Evolutionary conservation across 2,329 filamentous ascomycete species (phyloP).

Genomic region (Colletotrichum plurivorum): DNA sequence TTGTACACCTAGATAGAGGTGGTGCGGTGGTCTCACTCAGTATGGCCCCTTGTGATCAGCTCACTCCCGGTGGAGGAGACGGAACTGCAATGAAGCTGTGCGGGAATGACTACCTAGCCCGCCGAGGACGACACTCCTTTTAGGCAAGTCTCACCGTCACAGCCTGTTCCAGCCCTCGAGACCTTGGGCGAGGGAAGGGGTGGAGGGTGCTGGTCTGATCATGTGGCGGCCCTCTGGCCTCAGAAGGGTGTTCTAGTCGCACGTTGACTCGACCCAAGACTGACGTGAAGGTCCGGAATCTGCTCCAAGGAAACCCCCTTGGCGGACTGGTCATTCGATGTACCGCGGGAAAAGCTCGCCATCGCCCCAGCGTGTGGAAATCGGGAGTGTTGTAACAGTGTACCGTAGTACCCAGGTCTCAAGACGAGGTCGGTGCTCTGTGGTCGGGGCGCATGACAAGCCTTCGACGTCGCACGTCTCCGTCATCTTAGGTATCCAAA

Average conservation of each 20-base stretch:
- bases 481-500: too few relatives aligned
- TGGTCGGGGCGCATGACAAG: too few relatives aligned
- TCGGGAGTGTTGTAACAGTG: constrained; percentile 1
- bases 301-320: neutral
- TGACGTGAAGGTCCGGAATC: constrained; percentile 5
- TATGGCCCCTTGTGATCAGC: constrained; percentile 22
- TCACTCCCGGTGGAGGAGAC: constrained; percentile 2
- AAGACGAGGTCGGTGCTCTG: too few relatives aligned
- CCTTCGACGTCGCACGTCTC: too few relatives aligned
- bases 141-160: constrained; percentile 2
- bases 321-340: constrained; percentile 13
- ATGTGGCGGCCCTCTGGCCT: constrained; percentile 26
- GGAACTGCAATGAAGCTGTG: neutral
- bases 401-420: neutral
- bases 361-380: constrained; percentile 4
- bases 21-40: constrained; percentile 11
- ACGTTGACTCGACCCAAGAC: constrained; percentile 15
- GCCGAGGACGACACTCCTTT: neutral
- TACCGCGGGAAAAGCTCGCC: constrained; percentile 2
- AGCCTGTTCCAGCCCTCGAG: constrained; percentile 17
- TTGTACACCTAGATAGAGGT: neutral
- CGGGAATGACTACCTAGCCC: neutral
- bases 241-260: constrained; percentile 28
- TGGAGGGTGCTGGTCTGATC: constrained; percentile 13
- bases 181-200: constrained; percentile 14